These are phyloP conservation scores for Rhazya stricta DNA, from an alignment of 257 asterid species.

Conservation along the genomic window DNA sequence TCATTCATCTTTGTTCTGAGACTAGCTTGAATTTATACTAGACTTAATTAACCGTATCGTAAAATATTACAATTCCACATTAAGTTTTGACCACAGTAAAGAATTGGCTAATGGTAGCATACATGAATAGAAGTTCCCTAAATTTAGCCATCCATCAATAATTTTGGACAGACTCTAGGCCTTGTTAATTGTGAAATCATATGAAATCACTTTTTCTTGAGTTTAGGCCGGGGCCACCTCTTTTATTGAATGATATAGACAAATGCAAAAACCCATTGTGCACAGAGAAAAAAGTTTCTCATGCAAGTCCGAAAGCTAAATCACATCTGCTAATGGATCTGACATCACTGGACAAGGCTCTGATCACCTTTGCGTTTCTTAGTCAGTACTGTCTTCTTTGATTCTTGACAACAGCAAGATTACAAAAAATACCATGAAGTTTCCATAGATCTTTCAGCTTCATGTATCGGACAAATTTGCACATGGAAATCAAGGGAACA, in stretches of 20 bases:
- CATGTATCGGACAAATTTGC: not conserved
- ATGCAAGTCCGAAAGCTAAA: constrained; percentile 17
- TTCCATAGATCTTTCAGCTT: constrained; percentile 1
- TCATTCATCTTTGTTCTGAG: too few species aligned
- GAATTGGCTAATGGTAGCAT: not conserved
- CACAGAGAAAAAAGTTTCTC: constrained; percentile 6
- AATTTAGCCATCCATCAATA: constrained; percentile 26
- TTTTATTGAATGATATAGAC: constrained; percentile 36
- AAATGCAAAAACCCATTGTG: constrained; percentile 44
- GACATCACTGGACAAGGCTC: constrained; percentile 27
- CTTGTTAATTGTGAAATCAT: constrained; percentile 34
- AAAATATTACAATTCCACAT: not conserved
- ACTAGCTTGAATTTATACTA: too few species aligned
- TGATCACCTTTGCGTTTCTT: constrained; percentile 28
- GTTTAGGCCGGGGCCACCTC: constrained; percentile 30
- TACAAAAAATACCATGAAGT: constrained; percentile 23
- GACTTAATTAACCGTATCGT: too few species aligned
- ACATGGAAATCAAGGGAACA: too few species aligned
- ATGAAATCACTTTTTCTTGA: constrained; percentile 28
- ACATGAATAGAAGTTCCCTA: too few species aligned
- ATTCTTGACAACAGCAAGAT: constrained; percentile 32
- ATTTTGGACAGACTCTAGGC: constrained; percentile 22
- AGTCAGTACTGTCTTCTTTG: constrained; percentile 32
- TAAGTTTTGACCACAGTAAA: not conserved
- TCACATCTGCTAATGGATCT: constrained; percentile 36